Percentiles rank a stretch among this genome's conserved stretches.
phyloP scores from a whole-genome alignment of 805 yeast genomes.

The Lachancea thermotolerans region DNA sequence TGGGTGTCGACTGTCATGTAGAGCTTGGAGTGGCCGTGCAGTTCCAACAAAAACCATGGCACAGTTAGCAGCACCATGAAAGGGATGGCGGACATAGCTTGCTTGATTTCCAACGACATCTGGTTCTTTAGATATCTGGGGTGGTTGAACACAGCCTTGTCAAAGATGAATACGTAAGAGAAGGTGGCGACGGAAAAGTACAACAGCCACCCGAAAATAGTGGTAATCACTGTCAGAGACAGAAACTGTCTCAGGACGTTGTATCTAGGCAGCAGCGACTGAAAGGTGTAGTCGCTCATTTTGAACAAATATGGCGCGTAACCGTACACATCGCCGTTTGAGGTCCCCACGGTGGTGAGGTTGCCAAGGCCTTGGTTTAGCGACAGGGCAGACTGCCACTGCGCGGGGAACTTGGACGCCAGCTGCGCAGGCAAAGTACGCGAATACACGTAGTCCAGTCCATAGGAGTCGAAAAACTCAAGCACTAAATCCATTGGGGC shows the following conservation, averaged over 20 bases:
- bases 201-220: slow-evolving; percentile 80
- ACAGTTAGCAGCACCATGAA: slow-evolving; percentile 78
- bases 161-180: slow-evolving; percentile 76
- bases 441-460: slow-evolving; percentile 73
- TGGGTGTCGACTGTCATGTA: slow-evolving; percentile 59
- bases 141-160: slow-evolving; percentile 85
- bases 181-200: slow-evolving; percentile 69
- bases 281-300: slow-evolving; percentile 48
- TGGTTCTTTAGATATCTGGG: slow-evolving; percentile 95
- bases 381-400: slow-evolving; percentile 17
- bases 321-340: slow-evolving; percentile 47
- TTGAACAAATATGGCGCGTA: slow-evolving; percentile 52
- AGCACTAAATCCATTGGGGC: slow-evolving; percentile 79
- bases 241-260: slow-evolving; percentile 65
- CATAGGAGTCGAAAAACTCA: slow-evolving; percentile 66
- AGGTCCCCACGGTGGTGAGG: slow-evolving; percentile 18
- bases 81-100: slow-evolving; percentile 80
- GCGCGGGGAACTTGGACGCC: slow-evolving; percentile 31
- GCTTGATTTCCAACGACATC: slow-evolving; percentile 72
- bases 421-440: slow-evolving; percentile 53
- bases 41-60: slow-evolving; percentile 84
- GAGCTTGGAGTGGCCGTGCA: slow-evolving; percentile 74
- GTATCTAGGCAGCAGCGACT: slow-evolving; percentile 67
- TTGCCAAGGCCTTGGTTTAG: slow-evolving; percentile 23
- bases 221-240: slow-evolving; percentile 60